Evolutionary conservation across 352 stramenopile species (phyloP).

Genomic region (Phytophthora ramorum): DNA sequence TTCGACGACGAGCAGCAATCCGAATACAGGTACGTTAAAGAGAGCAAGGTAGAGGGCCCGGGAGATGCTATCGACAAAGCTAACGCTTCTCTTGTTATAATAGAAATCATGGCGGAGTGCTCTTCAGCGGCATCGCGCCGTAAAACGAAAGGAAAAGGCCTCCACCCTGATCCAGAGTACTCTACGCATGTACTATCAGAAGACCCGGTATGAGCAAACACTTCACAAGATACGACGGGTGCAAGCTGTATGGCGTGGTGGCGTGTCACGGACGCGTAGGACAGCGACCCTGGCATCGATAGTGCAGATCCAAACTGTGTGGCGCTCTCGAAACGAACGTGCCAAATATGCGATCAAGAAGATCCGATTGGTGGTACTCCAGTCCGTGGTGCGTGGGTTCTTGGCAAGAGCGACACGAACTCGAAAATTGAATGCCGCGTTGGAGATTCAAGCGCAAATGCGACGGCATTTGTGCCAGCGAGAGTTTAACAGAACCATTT

Average conservation of each 20-base stretch:
- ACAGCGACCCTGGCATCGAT: constrained; percentile 25
- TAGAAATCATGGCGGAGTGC: constrained; percentile 37
- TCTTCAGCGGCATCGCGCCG: constrained; percentile 19
- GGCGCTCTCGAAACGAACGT: constrained; percentile 36
- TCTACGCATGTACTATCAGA: constrained; percentile 32
- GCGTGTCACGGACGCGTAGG: constrained; percentile 19
- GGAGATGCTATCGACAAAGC: neutral
- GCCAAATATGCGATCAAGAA: constrained; percentile 41
- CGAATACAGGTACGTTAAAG: constrained; percentile 58
- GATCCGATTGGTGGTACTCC: constrained; percentile 37
- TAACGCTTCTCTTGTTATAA: constrained; percentile 12
- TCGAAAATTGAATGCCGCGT: constrained; percentile 25
- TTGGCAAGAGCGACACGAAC: constrained; percentile 17
- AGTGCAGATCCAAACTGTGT: constrained; percentile 40
- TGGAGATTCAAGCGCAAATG: constrained; percentile 41
- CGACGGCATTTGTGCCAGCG: constrained; percentile 25
- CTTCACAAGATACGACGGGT: constrained; percentile 26
- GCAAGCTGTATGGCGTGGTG: constrained; percentile 42
- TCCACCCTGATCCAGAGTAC: constrained; percentile 38
- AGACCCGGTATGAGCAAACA: constrained; percentile 26
- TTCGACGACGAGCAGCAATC: constrained; percentile 49
- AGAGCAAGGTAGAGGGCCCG: too few relatives aligned
- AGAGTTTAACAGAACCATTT: constrained; percentile 20
- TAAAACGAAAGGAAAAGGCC: constrained; percentile 28
- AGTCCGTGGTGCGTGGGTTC: constrained; percentile 37